These are phyloP conservation scores for Cucumis hystrix DNA, from an alignment of 306 rosid species.

Conservation along the genomic window DNA sequence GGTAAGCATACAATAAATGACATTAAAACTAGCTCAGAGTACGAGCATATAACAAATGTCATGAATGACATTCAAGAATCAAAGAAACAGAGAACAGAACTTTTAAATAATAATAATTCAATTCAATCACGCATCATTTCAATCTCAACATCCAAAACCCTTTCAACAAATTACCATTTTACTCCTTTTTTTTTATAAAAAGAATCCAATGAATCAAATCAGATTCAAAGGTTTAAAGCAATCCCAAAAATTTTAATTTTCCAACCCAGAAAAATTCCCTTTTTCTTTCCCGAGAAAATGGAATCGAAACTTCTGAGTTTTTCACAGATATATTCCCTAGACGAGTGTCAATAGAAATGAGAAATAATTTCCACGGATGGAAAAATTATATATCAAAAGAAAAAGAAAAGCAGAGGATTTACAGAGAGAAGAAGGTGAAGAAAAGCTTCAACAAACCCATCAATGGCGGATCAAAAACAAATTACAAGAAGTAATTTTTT, in stretches of 20 bases:
- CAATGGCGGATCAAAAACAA: conserved; percentile 1
- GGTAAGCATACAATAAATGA: neutral
- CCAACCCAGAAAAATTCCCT: neutral
- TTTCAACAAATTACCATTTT: neutral
- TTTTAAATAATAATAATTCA: neutral
- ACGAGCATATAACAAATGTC: neutral
- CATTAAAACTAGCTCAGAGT: neutral
- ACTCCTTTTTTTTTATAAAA: neutral
- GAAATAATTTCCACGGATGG: neutral
- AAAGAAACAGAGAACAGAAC: neutral
- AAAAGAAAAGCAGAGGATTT: neutral
- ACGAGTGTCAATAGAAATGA: neutral
- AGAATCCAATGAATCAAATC: neutral
- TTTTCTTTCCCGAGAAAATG: conserved; percentile 1
- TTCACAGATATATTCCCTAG: neutral
- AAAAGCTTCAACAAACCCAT: neutral
- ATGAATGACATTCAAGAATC: neutral
- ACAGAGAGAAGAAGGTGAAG: neutral
- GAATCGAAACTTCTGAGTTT: neutral
- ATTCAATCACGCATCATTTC: neutral
- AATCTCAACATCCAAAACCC: neutral
- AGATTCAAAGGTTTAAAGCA: neutral
- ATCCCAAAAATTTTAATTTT: neutral
- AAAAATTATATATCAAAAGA: neutral
- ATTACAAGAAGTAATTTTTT: neutral